Evolutionary conservation across 352 stramenopile species (phyloP), one percentile per base, ranked within the genome.

Genomic region (Thalassiosira mediterranea): DNA sequence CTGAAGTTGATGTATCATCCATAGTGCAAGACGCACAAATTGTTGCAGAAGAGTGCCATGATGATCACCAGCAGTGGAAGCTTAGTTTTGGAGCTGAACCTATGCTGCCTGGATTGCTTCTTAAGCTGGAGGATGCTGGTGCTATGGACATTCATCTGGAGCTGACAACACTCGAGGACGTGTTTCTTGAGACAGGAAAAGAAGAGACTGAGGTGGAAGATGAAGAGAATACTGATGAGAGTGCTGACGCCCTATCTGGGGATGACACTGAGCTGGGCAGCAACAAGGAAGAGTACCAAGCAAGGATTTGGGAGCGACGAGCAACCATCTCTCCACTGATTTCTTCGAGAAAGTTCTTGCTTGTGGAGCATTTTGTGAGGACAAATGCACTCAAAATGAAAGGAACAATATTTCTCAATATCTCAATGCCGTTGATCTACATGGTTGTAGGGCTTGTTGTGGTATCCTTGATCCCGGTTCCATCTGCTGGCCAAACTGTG

Each of bases 321-420:
- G 59, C 48, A 44, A 37, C 11, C 28, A 68, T 48, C 2, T 48
- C 15, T 4, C 32, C 51, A 26, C 5, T 79, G 5, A 32, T 10
- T 31, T 74, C 40, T 28, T 49, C 38, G 23, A 42, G 51, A 7
- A 79, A 74, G 46, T 64, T 74, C 8, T 38, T 42, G 8, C 25
- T 74, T 0, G 61, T 79, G 13, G 34, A 72, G 31, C 25, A 71
- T 38, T 81, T 81, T 37, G 59, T 80, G 28, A 13, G 28, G n/a
- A 56, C 38, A 29, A 76, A 80, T 68, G 62, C 71, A 19, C 70
- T 63, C 51, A 80, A 80, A 56, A 44, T 64, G 5, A 74, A 74
- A 58, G 71, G 57, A n/a, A 28, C 32, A 2, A 65, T 80, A 28
- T 56, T 76, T 34, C 54, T 76, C 4, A 80, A 80, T 53, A 31